Evolutionary conservation across 148 eudicot genomes (phyloP), one percentile per base, ranked within the genome.

Genomic region (Camellia sinensis): DNA sequence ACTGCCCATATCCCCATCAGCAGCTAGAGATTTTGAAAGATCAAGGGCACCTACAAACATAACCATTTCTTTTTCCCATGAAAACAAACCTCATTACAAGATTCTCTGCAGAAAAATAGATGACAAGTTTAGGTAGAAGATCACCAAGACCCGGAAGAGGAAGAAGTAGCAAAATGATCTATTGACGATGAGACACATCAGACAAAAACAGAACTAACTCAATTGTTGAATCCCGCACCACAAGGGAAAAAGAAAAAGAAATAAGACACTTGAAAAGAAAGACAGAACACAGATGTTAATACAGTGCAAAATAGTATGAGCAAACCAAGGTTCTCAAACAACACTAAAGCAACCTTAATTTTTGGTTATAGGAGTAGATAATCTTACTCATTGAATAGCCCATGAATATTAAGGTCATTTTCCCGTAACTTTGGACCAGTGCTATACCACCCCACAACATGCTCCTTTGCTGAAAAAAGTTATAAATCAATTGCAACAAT

Each of bases 381-480:
- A 76, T 78, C 97, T 86, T 93, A 95, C 99, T 92, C 99, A n/a
- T 81, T 89, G 73, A 95, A 95, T 76, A 95, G 84, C 72, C 89
- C 88, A 81, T 95, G 98, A 80, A 93, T 77, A 76, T 88, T 93
- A 21, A 93, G 85, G 83, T 95, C 99, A 90, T 95, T 95, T 72
- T 95, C 97, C 79, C 89, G 83, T 40, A 95, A 87, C 88, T 95
- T 95, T 41, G 99, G 99, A 17, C 99, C 97, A 65, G 97, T 93
- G 89, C 99, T 95, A 82, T 95, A 95, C 99, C 99, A 95, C 44
- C 99, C 99, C 43, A 95, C 91, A 52, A 95, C 99, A 84, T 95
- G 99, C 91, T 95, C 99, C 90, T 93, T 95, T 0, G 98, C 98
- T 95, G 94, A 72, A 78, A 81, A 43, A 71, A 78, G 37, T 54